Conservation (phyloP, 2,329 filamentous ascomycete species). For the Monilinia vaccinii-corymbosi region DNA sequence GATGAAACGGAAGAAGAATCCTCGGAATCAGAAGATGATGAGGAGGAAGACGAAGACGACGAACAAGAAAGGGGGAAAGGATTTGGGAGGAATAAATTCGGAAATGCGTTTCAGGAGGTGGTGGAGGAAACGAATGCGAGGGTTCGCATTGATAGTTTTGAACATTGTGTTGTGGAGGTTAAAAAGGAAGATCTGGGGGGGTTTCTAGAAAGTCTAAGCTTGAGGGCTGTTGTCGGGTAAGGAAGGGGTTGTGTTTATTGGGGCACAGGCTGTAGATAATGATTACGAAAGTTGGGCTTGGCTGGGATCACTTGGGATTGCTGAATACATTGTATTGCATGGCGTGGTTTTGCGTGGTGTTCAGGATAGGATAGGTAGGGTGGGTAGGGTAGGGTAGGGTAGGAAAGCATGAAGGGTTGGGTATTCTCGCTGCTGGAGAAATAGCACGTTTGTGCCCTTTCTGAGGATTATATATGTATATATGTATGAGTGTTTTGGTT, state of each 20-base stretch:
- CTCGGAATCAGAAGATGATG: slow-evolving; percentile 43
- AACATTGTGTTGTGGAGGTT: slow-evolving; percentile 97
- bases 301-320: not conserved
- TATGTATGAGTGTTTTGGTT: no score
- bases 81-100: slow-evolving; percentile 80
- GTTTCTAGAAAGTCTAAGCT: slow-evolving; percentile 85
- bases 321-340: not conserved
- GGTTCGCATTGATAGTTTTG: slow-evolving; percentile 91
- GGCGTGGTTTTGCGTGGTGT: not conserved
- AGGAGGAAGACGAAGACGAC: slow-evolving; percentile 42
- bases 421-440: not conserved
- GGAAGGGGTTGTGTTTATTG: not conserved
- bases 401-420: not conserved
- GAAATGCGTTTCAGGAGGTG: slow-evolving; percentile 91
- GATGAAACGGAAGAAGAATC: slow-evolving; percentile 45
- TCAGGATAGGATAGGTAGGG: no score
- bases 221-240: slow-evolving; percentile 72
- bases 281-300: not conserved
- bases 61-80: slow-evolving; percentile 48
- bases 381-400: not conserved
- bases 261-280: not conserved
- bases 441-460: not conserved
- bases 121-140: slow-evolving; percentile 82
- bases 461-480: no score
- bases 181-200: slow-evolving; percentile 86